These are phyloP conservation scores for Neurospora sp. DNA, from an alignment of 495 filamentous ascomycete genomes.

Conservation along the genomic window DNA sequence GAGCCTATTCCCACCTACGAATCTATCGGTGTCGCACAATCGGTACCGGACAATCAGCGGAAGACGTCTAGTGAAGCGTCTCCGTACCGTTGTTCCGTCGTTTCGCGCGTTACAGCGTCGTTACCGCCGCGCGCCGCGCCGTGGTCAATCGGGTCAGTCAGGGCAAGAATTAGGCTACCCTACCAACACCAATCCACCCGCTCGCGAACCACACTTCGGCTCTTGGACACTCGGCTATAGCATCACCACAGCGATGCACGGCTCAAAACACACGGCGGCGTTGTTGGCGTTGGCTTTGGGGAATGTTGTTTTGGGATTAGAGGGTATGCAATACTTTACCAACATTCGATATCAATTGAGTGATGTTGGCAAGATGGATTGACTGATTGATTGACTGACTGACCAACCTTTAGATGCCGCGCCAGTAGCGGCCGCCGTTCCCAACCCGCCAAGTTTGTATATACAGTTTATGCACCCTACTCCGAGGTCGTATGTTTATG, in stretches of 20 bases:
- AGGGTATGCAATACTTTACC: neutral
- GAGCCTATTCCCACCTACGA: too few species aligned
- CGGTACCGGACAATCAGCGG: neutral
- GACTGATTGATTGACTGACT: neutral
- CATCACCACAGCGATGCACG: constrained; percentile 19
- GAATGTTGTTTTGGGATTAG: constrained; percentile 5
- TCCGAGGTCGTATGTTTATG: neutral
- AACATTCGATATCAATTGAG: neutral
- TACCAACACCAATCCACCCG: neutral
- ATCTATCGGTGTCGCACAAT: neutral
- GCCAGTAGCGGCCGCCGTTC: neutral
- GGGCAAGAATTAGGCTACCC: neutral
- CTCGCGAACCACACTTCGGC: neutral
- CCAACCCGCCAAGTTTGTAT: neutral
- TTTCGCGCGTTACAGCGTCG: neutral
- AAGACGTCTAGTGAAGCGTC: neutral
- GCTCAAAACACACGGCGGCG: constrained; percentile 17
- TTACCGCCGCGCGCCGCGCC: too few species aligned
- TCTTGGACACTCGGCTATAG: neutral
- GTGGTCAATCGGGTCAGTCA: neutral
- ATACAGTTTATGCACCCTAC: neutral
- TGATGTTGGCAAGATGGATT: neutral
- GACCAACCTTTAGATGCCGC: neutral
- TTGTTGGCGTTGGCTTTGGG: constrained; percentile 24
- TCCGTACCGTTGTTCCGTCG: neutral